phyloP scores from a whole-genome alignment of 805 yeast species.

The Torulaspora indica region DNA sequence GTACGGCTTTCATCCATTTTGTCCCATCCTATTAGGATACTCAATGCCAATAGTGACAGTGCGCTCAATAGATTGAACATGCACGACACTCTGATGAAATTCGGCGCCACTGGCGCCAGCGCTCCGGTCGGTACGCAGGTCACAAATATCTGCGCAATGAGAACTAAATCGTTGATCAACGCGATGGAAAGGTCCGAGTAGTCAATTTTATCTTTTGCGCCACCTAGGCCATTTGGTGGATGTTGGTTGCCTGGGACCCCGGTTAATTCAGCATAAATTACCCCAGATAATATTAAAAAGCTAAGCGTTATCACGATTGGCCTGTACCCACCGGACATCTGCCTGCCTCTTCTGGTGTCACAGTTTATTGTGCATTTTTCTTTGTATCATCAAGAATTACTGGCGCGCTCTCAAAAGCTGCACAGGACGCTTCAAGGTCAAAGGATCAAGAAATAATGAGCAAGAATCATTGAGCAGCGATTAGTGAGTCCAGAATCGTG shows the following conservation, averaged over 20 bases:
- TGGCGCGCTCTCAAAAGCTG: slow-evolving; percentile 4
- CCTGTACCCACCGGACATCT: slow-evolving; percentile 2
- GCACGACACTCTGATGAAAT: slow-evolving; percentile 13
- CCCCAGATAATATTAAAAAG: background rate
- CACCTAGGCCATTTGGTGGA: slow-evolving; percentile 6
- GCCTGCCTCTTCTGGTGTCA: background rate
- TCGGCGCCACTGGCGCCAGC: slow-evolving; percentile 10
- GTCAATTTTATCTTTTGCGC: slow-evolving; percentile 4
- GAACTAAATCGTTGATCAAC: slow-evolving; percentile 11
- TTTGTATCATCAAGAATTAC: background rate
- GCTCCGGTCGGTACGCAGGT: slow-evolving; percentile 15
- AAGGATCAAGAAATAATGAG: background rate
- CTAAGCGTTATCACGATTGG: background rate
- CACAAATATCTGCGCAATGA: slow-evolving; percentile 15
- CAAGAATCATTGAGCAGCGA: background rate
- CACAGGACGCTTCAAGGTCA: background rate
- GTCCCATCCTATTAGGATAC: slow-evolving; percentile 14
- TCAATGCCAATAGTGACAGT: slow-evolving; percentile 11
- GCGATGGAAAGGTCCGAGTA: slow-evolving; percentile 11
- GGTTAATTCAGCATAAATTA: slow-evolving; percentile 1
- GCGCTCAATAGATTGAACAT: slow-evolving; percentile 14
- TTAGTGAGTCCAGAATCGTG: background rate
- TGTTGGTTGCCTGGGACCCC: slow-evolving; percentile 1
- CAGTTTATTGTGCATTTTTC: background rate
- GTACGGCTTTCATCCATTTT: slow-evolving; percentile 13